These are phyloP conservation scores for Haplosporangium sp. DNA, from an alignment of 371 early-diverging fungal genomes.

Conservation along the genomic window DNA sequence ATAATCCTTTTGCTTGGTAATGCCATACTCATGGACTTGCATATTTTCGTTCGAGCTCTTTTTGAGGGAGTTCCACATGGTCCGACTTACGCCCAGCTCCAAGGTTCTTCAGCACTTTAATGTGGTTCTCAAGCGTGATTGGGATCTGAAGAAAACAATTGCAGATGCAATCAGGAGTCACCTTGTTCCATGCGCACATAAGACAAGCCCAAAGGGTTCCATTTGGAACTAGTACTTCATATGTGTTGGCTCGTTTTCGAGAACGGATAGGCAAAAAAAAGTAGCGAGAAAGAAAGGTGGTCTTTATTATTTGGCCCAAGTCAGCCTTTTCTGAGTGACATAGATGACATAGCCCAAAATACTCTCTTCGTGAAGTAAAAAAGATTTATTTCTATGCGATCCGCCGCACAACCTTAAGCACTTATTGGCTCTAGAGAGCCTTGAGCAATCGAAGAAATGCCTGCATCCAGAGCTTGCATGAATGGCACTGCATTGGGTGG, in stretches of 20 bases:
- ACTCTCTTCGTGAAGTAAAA: too few relatives aligned
- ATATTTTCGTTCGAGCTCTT: too few relatives aligned
- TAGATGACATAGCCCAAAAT: too few relatives aligned
- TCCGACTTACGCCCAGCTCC: neutral
- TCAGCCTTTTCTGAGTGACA: too few relatives aligned
- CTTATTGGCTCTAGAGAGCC: constrained; percentile 4
- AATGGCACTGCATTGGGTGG: constrained; percentile 6
- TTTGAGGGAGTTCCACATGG: too few relatives aligned
- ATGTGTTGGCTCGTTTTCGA: neutral
- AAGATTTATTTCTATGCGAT: too few relatives aligned
- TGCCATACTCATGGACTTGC: too few relatives aligned
- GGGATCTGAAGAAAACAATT: constrained; percentile 2
- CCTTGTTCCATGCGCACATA: neutral
- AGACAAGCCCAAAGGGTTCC: constrained; percentile 4
- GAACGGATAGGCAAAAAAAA: too few relatives aligned
- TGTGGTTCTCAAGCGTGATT: neutral
- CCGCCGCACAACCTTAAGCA: constrained; percentile 7
- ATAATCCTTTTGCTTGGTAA: too few relatives aligned
- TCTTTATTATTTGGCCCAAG: too few relatives aligned
- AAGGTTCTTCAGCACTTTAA: neutral
- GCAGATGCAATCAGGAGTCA: constrained; percentile 5
- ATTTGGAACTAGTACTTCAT: neutral
- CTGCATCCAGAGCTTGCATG: constrained; percentile 9
- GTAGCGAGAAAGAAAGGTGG: too few relatives aligned
- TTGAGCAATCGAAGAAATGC: constrained; percentile 13